phyloP scores from a whole-genome alignment of 1,284 basidiomycete species.

The Cyathus olla region DNA sequence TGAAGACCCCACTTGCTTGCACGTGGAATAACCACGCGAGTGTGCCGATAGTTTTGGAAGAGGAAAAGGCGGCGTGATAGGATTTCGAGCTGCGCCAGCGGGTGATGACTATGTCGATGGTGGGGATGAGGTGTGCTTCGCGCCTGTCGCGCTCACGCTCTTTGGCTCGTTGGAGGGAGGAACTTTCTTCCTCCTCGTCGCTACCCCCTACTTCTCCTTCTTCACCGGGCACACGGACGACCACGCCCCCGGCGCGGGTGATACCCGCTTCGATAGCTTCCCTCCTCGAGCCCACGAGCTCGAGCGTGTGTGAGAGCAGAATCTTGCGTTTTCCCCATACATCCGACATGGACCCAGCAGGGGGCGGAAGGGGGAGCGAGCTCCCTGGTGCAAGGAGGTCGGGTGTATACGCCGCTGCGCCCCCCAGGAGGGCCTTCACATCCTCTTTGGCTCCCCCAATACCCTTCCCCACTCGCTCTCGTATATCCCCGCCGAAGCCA shows the following conservation, averaged over 20 bases:
- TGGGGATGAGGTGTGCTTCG: too few species aligned
- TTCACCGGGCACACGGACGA: constrained; percentile 50
- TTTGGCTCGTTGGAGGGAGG: constrained; percentile 28
- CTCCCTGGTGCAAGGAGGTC: not conserved
- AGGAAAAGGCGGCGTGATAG: too few species aligned
- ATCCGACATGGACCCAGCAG: constrained; percentile 16
- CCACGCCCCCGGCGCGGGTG: constrained; percentile 63
- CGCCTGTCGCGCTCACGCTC: constrained; percentile 40
- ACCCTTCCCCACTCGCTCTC: constrained; percentile 32
- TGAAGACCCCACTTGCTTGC: constrained; percentile 69
- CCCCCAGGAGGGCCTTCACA: constrained; percentile 50
- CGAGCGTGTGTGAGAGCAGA: constrained; percentile 69
- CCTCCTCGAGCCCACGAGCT: constrained; percentile 58
- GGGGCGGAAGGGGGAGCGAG: not conserved
- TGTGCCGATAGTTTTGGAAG: constrained; percentile 84
- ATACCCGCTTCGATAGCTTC: constrained; percentile 70
- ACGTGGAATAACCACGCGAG: constrained; percentile 87
- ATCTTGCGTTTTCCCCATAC: constrained; percentile 62
- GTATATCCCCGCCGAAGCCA: constrained; percentile 15
- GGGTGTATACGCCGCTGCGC: constrained; percentile 25
- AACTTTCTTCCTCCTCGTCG: constrained; percentile 17
- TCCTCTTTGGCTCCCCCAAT: constrained; percentile 12
- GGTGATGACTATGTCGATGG: too few species aligned
- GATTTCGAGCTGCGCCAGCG: too few species aligned
- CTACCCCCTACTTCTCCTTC: constrained; percentile 39